phyloP scores from a whole-genome alignment of 2,329 filamentous ascomycete genomes.

The Epichloe coenophiala region DNA sequence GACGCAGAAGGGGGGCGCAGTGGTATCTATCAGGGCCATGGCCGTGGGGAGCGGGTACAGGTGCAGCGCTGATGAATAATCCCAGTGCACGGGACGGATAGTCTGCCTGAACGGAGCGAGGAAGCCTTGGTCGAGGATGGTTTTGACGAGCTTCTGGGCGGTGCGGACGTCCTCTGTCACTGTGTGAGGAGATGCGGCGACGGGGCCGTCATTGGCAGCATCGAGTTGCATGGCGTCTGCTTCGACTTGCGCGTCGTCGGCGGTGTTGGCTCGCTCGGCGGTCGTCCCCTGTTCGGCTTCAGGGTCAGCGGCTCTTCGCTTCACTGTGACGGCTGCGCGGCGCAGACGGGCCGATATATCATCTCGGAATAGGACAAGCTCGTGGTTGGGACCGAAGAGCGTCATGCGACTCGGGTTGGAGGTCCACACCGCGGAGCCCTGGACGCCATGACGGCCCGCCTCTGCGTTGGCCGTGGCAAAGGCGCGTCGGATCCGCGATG shows the following conservation, averaged over 20 bases:
- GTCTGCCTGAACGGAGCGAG: slow-evolving; percentile 76
- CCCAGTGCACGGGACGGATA: slow-evolving; percentile 77
- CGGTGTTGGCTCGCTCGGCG: slow-evolving; percentile 6
- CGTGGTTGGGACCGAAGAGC: slow-evolving; percentile 77
- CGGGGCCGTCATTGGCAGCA: slow-evolving; percentile 19
- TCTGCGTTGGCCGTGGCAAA: slow-evolving; percentile 71
- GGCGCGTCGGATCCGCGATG: slow-evolving; percentile 66
- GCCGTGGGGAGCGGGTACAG: slow-evolving; percentile 82
- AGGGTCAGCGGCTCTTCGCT: slow-evolving; percentile 24
- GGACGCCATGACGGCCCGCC: slow-evolving; percentile 28
- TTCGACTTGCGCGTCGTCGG: slow-evolving; percentile 10
- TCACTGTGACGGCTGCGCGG: slow-evolving; percentile 61
- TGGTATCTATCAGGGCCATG: slow-evolving; percentile 69
- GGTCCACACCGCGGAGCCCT: slow-evolving; percentile 63
- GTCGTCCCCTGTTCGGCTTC: slow-evolving; percentile 17
- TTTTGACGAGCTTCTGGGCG: slow-evolving; percentile 74
- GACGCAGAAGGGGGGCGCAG: slow-evolving; percentile 68
- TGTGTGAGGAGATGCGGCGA: slow-evolving; percentile 7
- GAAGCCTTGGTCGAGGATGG: slow-evolving; percentile 79
- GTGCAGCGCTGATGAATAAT: slow-evolving; percentile 61
- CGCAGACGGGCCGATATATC: slow-evolving; percentile 70
- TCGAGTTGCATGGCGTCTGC: slow-evolving; percentile 29
- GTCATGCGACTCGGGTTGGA: slow-evolving; percentile 73
- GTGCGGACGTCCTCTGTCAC: slow-evolving; percentile 36
- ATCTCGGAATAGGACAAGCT: slow-evolving; percentile 78